phyloP scores from a whole-genome alignment of 2,329 filamentous ascomycete genomes.

The Fusarium acutatum region DNA sequence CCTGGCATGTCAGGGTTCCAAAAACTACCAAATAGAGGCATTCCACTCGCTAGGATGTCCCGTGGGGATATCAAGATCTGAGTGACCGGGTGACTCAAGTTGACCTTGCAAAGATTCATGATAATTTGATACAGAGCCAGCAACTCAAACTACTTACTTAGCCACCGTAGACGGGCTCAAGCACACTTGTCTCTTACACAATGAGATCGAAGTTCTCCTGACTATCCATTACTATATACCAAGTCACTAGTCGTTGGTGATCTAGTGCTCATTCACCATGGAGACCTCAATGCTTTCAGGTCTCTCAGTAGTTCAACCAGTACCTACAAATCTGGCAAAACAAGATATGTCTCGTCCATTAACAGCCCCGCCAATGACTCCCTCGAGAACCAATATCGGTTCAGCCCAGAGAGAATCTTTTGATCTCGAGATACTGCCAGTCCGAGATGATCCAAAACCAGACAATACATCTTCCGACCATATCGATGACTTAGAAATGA shows the following conservation, averaged over 20 bases:
- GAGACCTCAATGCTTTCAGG: conserved; percentile 46
- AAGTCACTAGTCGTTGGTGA: not conserved
- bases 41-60: conserved; percentile 11
- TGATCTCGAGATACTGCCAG: conserved; percentile 41
- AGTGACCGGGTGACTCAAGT: conserved; percentile 7
- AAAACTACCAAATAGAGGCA: conserved; percentile 17
- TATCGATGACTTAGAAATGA: conserved; percentile 59
- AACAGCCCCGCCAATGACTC: conserved; percentile 46
- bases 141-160: not conserved
- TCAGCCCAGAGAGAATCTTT: conserved; percentile 47
- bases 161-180: not conserved
- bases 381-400: conserved; percentile 52
- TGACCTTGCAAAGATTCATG: not conserved
- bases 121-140: not conserved
- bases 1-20: not conserved
- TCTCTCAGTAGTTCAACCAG: conserved; percentile 46
- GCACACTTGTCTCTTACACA: not conserved
- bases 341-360: conserved; percentile 37
- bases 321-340: conserved; percentile 16
- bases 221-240: not conserved
- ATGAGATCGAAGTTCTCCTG: not conserved
- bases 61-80: conserved; percentile 8
- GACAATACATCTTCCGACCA: conserved; percentile 7
- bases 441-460: not conserved
- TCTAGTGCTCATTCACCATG: conserved; percentile 38